Evolutionary conservation across 257 asterid genomes (phyloP).

Genomic region (Ehretia macrophylla): DNA sequence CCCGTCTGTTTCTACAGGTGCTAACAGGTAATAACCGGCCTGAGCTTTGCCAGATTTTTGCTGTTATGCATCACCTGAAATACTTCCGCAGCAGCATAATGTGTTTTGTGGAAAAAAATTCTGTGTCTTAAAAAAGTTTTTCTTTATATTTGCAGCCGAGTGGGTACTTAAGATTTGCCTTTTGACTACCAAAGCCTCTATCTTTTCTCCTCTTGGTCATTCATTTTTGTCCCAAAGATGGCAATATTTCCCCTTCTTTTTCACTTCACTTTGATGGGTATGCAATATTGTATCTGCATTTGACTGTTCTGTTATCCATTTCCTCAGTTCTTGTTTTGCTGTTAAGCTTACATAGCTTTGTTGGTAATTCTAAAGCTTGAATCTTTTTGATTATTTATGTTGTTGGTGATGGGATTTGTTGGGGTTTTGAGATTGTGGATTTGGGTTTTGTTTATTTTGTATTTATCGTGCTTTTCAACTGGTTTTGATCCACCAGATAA

Average conservation of each 20-base stretch:
- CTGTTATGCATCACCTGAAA: too few species aligned
- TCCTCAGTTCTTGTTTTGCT: too few species aligned
- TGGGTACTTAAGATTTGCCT: conserved; percentile 5
- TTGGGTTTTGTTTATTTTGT: conserved; percentile 15
- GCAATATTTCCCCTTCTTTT: conserved; percentile 26
- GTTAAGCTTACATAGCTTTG: background rate
- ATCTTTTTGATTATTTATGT: conserved; percentile 5
- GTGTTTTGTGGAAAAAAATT: too few species aligned
- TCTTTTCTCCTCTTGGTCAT: conserved; percentile 17
- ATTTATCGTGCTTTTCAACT: conserved; percentile 21
- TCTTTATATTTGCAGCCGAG: conserved; percentile 13
- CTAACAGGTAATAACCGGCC: too few species aligned
- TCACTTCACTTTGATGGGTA: conserved; percentile 23
- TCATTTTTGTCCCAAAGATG: conserved; percentile 42
- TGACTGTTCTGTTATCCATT: background rate
- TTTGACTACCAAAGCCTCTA: conserved; percentile 20
- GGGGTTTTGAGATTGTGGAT: conserved; percentile 16
- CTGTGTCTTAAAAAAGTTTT: too few species aligned
- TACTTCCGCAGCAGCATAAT: too few species aligned
- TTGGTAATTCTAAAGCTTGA: conserved; percentile 6
- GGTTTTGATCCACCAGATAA: conserved; percentile 36
- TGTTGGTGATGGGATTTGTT: conserved; percentile 23
- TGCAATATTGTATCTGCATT: conserved; percentile 6
- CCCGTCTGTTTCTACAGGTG: too few species aligned
- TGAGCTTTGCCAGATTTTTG: too few species aligned